These are phyloP conservation scores for Hypoxylon sp. DNA, from an alignment of 2,329 filamentous ascomycete genomes.

Conservation along the genomic window DNA sequence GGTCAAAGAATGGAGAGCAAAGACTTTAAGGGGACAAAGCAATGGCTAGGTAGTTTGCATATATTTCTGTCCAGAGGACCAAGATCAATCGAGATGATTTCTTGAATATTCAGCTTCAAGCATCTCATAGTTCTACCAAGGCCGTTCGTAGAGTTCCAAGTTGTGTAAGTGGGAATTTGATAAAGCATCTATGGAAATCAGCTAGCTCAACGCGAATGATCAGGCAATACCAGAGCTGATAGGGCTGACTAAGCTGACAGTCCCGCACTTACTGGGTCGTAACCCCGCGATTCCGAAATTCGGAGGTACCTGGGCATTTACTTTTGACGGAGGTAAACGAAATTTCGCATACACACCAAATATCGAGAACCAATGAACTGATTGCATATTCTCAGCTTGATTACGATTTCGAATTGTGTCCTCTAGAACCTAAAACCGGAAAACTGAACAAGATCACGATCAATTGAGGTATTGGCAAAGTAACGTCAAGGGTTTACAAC, in stretches of 20 bases:
- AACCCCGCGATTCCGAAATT: conserved; percentile 43
- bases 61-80: conserved; percentile 6
- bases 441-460: background rate
- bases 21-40: conserved; percentile 26
- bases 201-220: background rate
- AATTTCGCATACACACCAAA: conserved; percentile 32
- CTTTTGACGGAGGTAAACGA: conserved; percentile 6
- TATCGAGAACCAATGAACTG: conserved; percentile 33
- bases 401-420: background rate
- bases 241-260: conserved; percentile 35
- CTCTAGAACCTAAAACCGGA: background rate
- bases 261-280: conserved; percentile 9
- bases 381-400: conserved; percentile 30
- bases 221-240: conserved; percentile 1
- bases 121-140: too few species aligned
- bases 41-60: background rate
- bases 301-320: conserved; percentile 29
- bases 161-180: conserved; percentile 5
- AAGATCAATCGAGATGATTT: background rate
- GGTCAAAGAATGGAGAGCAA: conserved; percentile 26
- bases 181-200: background rate
- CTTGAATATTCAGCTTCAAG: background rate
- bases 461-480: conserved; percentile 23
- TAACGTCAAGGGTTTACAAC: background rate
- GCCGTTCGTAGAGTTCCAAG: background rate